phyloP scores from a whole-genome alignment of 441 rosid genomes.

The Syzygium syzygioides region DNA sequence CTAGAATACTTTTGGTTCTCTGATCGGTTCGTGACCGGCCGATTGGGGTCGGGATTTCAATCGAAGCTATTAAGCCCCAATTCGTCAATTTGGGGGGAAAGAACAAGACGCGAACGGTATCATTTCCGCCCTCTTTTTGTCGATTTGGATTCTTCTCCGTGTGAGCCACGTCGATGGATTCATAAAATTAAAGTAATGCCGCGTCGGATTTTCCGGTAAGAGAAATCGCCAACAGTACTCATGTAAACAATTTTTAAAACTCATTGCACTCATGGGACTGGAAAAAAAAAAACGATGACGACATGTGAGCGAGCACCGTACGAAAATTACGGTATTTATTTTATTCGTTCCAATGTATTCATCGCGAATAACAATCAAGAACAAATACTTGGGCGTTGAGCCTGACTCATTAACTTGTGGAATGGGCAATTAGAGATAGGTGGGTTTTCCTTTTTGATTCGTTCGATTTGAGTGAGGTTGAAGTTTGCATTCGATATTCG shows the following conservation, averaged over 20 bases:
- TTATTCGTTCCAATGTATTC: accelerated
- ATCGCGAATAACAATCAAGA: background rate
- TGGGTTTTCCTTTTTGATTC: background rate
- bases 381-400: no score
- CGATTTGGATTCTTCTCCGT: accelerated
- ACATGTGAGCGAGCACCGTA: accelerated
- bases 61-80: background rate
- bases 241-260: background rate
- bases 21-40: background rate
- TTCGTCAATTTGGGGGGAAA: accelerated
- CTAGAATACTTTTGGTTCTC: background rate
- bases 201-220: accelerated
- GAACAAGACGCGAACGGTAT: background rate
- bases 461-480: background rate
- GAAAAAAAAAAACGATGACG: background rate
- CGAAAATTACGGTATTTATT: background rate
- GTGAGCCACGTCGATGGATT: background rate
- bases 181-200: no score
- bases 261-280: accelerated
- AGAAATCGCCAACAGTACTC: background rate
- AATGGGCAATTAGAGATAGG: background rate
- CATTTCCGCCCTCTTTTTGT: no score
- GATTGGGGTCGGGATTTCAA: background rate
- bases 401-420: background rate
- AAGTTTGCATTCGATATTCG: background rate